Base-by-base conservation (phyloP, 2,329 filamentous ascomycete species). In the Colletotrichum tropicicola region DNA sequence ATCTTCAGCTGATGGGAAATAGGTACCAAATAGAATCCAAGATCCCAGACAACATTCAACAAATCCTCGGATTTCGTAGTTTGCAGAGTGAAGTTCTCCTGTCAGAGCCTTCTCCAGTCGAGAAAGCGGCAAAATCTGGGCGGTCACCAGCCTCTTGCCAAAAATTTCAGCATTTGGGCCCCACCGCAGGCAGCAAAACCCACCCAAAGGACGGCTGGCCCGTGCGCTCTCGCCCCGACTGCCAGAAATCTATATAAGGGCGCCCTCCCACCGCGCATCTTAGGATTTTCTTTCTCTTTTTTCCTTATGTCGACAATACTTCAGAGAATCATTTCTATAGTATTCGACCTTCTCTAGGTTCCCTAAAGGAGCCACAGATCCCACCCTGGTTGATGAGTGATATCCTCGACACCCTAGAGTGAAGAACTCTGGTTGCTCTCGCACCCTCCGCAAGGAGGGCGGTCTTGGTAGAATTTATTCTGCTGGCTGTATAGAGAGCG, bases 311-410 rank as follows among this genome's bases (percentile, higher is more conserved):
- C 85, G 85, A 88, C 84, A 86, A 87, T 87, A 87, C 83, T 85
- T 85, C 80, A 87, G 80, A 93, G 92, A 94, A 95, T 95, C 92
- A 93, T 92, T 97, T 97, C 92, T 97, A 94, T 94, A 97, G 94
- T 94, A 90, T 87, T 92, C 89, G 89, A 94, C 91, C 87, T 86
- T 87, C 89, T 93, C 92, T 96, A 91, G 93, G 89, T 91, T 95
- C 88, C 89, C 89, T 87, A 94, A 88, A 91, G 86, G 86, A 97
- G 94, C 92, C 88, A 94, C 91, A 95, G 91, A 93, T 88, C 89
- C 89, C 88, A 95, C 90, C 92, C 92, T 93, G 92, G 92, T 92
- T 92, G 93, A 97, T 96, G 93, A 97, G 80, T 82, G 75, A 92
- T 87, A 91, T 92, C 92, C 91, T 92, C 92, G 89, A 85, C 86